These are phyloP conservation scores for Pulicaria dysenterica DNA, from an alignment of 129 eudicot species.

Conservation along the genomic window DNA sequence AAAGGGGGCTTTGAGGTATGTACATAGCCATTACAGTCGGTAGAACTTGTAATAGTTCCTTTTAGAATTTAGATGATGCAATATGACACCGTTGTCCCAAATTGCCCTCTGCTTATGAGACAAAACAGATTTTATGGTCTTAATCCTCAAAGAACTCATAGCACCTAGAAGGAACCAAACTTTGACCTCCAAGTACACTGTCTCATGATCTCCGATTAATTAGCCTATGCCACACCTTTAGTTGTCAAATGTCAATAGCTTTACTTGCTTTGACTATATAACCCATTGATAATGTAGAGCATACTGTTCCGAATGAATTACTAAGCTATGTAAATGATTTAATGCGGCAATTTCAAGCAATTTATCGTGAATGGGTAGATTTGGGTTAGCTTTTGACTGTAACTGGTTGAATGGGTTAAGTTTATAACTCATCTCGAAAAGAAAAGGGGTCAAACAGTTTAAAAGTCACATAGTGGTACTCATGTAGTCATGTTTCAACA, in stretches of 20 bases:
- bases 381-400: not conserved
- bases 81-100: not conserved
- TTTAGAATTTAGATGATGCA: not conserved
- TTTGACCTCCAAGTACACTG: constrained; percentile 4
- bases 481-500: not conserved
- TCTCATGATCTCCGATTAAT: not conserved
- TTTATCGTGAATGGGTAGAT: not conserved
- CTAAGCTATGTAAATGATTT: not conserved
- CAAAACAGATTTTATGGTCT: too few relatives aligned
- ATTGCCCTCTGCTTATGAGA: not conserved
- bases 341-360: not conserved
- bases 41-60: not conserved
- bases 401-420: not conserved
- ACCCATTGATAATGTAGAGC: not conserved
- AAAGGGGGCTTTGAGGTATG: constrained; percentile 73
- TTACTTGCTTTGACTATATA: not conserved
- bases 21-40: not conserved
- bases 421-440: not conserved
- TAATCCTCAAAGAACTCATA: not conserved
- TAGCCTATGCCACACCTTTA: not conserved
- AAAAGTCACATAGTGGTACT: not conserved
- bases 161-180: not conserved
- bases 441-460: not conserved
- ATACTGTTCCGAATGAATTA: not conserved
- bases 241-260: not conserved